Base-by-base conservation (phyloP, 495 filamentous ascomycete species). In the Amniculicola lignicola region DNA sequence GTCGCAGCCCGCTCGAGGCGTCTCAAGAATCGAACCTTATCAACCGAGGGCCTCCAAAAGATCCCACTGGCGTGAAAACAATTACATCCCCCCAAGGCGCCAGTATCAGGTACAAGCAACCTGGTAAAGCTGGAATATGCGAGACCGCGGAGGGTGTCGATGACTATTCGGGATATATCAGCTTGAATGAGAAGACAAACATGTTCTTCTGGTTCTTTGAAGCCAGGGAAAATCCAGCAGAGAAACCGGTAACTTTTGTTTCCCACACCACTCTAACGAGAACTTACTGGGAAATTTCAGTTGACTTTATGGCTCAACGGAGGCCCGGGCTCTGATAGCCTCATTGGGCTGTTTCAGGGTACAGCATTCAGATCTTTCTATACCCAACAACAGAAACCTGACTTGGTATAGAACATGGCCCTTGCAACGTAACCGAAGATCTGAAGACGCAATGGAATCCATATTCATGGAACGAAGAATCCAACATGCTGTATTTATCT, bases 401-500 rank as follows among this genome's bases (percentile, higher is more conserved):
- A 6, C 7, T 18, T n/a, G 29, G 18, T 14, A 2, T 47, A 55
- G 82, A 85, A 63, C 67, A 82, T 42, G 82, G 82, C 1, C 82
- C 82, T 7, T 84, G 82, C 64, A 73, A 76, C 53, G 73, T 84
- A 16, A 80, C 79, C 12, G 65, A 74, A 42, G 71, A 79, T 29
- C 67, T 77, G 45, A 78, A 82, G 48, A 73, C 77, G 4, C 73
- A 73, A 41, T 68, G 77, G 21, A 81, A 83, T 66, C 78, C 79
- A 10, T 85, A 84, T 71, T 79, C 82, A 2, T 91, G 86, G 85
- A 87, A 83, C 66, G 77, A 86, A 59, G 79, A 77, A 2, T 86
- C 83, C 11, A 90, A 90, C 61, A 79, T 90, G 78, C 72, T 91
- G 4, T 91, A 84, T 61, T 74, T 91, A 31, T 86, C 86, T 23